A percentile compares a stretch with the other conserved stretches of the same genome.
phyloP scores from a whole-genome alignment of 1,284 basidiomycete genomes.

The Jaminaea rosea region DNA sequence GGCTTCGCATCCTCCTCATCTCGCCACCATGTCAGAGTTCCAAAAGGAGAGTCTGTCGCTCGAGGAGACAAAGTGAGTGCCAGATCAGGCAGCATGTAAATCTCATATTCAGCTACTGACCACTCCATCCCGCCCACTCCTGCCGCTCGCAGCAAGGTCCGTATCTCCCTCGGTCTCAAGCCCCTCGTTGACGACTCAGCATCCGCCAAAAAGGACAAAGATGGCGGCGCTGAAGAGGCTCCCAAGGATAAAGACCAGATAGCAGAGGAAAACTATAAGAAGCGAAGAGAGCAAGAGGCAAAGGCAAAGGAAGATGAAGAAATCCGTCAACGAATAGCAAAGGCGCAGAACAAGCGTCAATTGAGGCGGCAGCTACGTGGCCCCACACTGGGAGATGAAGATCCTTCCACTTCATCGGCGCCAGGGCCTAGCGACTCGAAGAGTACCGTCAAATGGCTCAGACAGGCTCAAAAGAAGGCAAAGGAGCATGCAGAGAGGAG shows the following conservation, averaged over 20 bases:
- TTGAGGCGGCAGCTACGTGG: constrained; percentile 82
- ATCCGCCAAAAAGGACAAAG: constrained; percentile 23
- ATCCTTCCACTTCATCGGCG: constrained; percentile 47
- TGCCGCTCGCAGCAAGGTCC: constrained; percentile 60
- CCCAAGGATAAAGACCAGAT: constrained; percentile 47
- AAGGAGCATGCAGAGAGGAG: constrained; percentile 70
- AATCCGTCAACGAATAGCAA: constrained; percentile 46
- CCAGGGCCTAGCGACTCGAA: constrained; percentile 19
- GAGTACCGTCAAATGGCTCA: constrained; percentile 76
- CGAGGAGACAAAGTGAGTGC: constrained; percentile 74
- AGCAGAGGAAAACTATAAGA: constrained; percentile 21
- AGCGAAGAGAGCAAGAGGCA: constrained; percentile 47
- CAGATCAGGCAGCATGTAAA: not conserved
- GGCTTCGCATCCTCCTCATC: too few relatives aligned
- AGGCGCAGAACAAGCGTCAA: constrained; percentile 71
- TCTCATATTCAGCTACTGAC: not conserved
- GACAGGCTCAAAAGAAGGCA: constrained; percentile 74
- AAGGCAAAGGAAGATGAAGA: constrained; percentile 57
- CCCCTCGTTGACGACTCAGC: constrained; percentile 69
- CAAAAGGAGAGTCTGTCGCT: constrained; percentile 69
- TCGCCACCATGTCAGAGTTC: constrained; percentile 38
- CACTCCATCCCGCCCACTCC: not conserved
- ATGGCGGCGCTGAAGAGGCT: constrained; percentile 43
- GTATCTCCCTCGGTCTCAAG: constrained; percentile 84
- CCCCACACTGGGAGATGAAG: constrained; percentile 72